A percentile compares a stretch with the other conserved stretches of the same genome.
Conservation (phyloP, 495 filamentous ascomycete species). For the Haplographium delicatum region DNA sequence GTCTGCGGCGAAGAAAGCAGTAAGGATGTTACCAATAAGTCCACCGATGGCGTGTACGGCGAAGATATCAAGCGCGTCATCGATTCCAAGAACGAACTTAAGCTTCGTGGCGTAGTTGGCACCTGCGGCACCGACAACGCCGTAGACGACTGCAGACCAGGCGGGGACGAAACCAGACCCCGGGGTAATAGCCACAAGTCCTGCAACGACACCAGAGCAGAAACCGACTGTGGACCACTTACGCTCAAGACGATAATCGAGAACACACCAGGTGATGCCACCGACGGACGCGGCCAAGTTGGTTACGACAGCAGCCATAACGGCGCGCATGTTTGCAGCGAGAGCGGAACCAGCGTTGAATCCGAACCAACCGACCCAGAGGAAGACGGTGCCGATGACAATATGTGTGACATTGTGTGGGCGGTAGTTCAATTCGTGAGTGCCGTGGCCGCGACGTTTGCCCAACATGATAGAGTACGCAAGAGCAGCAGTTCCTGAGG, state of each 20-base stretch:
- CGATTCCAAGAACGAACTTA: constrained; percentile 81
- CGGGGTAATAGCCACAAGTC: constrained; percentile 89
- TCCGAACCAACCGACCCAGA: constrained; percentile 99
- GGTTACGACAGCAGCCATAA: constrained; percentile 70
- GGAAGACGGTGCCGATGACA: constrained; percentile 93
- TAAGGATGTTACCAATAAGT: constrained; percentile 82
- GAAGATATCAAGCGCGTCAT: constrained; percentile 93
- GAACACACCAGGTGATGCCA: constrained; percentile 90
- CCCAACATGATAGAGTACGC: constrained; percentile 79
- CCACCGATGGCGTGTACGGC: constrained; percentile 88
- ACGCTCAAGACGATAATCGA: constrained; percentile 88
- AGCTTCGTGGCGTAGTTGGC: constrained; percentile 97
- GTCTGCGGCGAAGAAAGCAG: constrained; percentile 85
- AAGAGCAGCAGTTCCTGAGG: constrained; percentile 83
- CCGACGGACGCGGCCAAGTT: constrained; percentile 77
- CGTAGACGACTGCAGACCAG: constrained; percentile 90
- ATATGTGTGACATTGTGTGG: constrained; percentile 98
- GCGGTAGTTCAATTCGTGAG: constrained; percentile 70
- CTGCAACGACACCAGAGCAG: constrained; percentile 90
- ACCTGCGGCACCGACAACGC: constrained; percentile 72
- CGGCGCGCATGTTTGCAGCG: constrained; percentile 79
- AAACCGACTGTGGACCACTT: constrained; percentile 98
- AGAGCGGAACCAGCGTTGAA: constrained; percentile 97
- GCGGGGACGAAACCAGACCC: constrained; percentile 85
- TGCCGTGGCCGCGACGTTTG: constrained; percentile 74